Base-by-base conservation (phyloP, 495 filamentous ascomycete species). In the Cercophora scortea region DNA sequence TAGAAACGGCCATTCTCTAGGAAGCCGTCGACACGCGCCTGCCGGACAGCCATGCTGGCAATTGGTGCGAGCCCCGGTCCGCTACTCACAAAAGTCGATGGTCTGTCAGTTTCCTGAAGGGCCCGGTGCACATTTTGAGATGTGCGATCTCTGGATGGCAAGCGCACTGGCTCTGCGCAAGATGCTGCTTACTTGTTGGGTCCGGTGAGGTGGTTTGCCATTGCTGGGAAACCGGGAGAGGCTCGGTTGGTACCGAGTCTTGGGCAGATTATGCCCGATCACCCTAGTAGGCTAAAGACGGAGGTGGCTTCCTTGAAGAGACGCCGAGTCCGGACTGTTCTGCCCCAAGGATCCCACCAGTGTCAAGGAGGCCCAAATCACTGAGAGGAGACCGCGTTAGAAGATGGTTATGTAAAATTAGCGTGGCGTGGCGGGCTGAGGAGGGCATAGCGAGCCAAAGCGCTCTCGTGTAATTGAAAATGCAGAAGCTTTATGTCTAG, bases 1-100 rank as follows among this genome's bases (percentile, higher is more conserved):
- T 51, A 51, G 4, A 51, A 39, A 3, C 50, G 25, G 32, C 50
- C 50, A 19, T 51, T 51, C 18, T 51, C 50, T n/a, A 12, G 8
- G 32, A 32, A 51, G n/a, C 50, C 50, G 10, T 45, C 43, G 43
- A 45, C 17, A 5, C 43, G 17, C 25, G 13, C 8, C 17, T 12
- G 43, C 11, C 16, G 43, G 32, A 32, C 19, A 45, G 19, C 43
- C 19, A 45, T 45, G 8, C 17, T 10, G 11, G 43, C 8, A 45
- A 45, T 11, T 10, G 50, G 50, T 42, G 34, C 42, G 13, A 46
- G 10, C n/a, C n/a, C 39, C 13, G 25, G 25, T 13, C 50, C 50
- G 25, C 50, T 51, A 45, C 15, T 11, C 19, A 6, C 18, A 38
- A 33, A 34, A 8, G 13, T 8, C 41, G 41, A 8, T 42, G 16